Base-by-base conservation (phyloP, 1,139 yeast genomes). In the Tardiomyces digboiensis region DNA sequence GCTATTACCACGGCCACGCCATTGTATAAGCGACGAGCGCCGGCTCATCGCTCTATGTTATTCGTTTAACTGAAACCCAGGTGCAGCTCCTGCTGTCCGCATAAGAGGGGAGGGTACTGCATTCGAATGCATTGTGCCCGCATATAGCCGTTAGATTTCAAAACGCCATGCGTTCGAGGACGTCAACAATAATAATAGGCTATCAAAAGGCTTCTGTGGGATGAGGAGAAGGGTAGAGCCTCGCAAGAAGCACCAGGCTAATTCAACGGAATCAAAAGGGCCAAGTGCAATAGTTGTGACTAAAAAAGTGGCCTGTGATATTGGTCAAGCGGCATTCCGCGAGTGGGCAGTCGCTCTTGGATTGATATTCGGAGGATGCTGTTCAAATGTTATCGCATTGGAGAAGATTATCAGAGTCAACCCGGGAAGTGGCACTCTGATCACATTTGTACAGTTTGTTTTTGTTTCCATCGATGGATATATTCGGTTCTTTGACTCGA, bases 351-450 rank as follows among this genome's bases (percentile, higher is more conserved):
- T 16, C 5, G 37, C 12, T n/a, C 29, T 65, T 16, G 58, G 56
- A 6, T 69, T 76, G 41, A 76, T 81, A 19, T 78, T 81, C 56
- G 84, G 86, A 0, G 88, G 91, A 2, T 83, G 91, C 56, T 82
- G 91, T 55, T 67, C 78, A 22, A 82, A 81, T 59, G 89, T 81
- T 29, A 68, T 76, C 50, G 70, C 82, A 0, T 62, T 83, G 40
- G 91, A 83, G 56, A 61, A 68, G 38, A 65, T 82, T 19, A 63
- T 80, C 6, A 50, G 61, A 16, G 62, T 56, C 29, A 60, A 58
- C 41, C 71, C 65, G 3, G 59, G 59, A n/a, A 56, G 72, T 7
- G 81, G 82, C 2, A 67, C 68, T 14, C 59, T 78, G 10, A 66
- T 82, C 16, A 82, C 89, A 1, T 76, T 80, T 48, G 59, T 68